phyloP scores from a whole-genome alignment of 306 rosid species.

The Fragaria iinumae region DNA sequence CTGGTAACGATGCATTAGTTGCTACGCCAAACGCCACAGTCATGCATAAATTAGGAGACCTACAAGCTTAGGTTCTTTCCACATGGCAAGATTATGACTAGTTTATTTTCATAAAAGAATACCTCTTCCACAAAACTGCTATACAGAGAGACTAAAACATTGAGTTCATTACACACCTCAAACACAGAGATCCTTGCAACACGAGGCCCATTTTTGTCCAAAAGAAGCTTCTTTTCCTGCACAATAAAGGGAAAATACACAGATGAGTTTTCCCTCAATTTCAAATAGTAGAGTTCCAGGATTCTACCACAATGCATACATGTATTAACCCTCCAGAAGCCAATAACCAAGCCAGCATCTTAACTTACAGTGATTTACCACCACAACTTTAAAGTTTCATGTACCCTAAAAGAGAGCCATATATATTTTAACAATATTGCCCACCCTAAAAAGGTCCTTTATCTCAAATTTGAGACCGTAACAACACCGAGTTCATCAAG shows the following conservation, averaged over 20 bases:
- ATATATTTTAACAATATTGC: neutral
- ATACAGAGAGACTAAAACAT: slow-evolving; percentile 11
- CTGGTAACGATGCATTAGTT: neutral
- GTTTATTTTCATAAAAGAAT: neutral
- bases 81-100: neutral
- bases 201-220: slow-evolving; percentile 81
- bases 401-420: neutral
- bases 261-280: neutral
- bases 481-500: neutral
- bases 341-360: neutral
- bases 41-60: neutral
- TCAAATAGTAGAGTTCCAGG: neutral
- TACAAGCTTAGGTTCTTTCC: neutral
- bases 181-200: slow-evolving; percentile 76
- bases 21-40: neutral
- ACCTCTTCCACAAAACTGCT: slow-evolving; percentile 3
- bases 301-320: neutral
- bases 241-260: slow-evolving; percentile 15
- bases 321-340: neutral
- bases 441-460: neutral
- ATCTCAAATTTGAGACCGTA: neutral
- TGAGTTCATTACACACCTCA: slow-evolving; percentile 57
- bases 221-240: slow-evolving; percentile 85
- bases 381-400: neutral
- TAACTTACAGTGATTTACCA: neutral